Evolutionary conservation across 306 rosid species (phyloP).

Genomic region (Astragalus membranaceus): DNA sequence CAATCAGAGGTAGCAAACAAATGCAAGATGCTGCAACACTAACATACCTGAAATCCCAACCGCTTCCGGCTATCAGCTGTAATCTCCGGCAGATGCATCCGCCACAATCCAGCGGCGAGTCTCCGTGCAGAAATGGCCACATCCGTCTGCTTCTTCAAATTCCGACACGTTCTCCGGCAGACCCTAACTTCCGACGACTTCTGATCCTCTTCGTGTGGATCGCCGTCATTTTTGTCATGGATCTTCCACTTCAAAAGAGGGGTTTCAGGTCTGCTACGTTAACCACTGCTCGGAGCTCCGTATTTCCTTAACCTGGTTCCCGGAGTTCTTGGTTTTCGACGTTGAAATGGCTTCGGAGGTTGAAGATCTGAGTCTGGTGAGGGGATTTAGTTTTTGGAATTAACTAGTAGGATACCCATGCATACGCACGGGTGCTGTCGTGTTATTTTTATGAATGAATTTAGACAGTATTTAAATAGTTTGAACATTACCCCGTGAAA

Average conservation of each 20-base stretch:
- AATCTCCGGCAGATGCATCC: slow-evolving; percentile 68
- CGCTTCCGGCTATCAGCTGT: background rate
- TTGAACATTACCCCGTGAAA: too few species aligned
- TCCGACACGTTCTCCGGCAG: slow-evolving; percentile 26
- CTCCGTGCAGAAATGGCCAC: slow-evolving; percentile 57
- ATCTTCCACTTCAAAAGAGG: slow-evolving; percentile 80
- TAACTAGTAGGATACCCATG: too few species aligned
- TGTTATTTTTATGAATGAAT: too few species aligned
- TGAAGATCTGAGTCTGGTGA: slow-evolving; percentile 73
- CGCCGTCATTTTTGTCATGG: slow-evolving; percentile 23
- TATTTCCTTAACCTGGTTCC: slow-evolving; percentile 37
- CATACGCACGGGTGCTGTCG: too few species aligned
- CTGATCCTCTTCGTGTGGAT: slow-evolving; percentile 31
- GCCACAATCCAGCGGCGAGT: slow-evolving; percentile 87
- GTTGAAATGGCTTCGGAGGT: slow-evolving; percentile 12
- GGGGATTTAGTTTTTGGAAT: slow-evolving; percentile 22
- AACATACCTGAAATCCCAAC: slow-evolving; percentile 51
- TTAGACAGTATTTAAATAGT: too few species aligned
- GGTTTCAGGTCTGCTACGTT: slow-evolving; percentile 82
- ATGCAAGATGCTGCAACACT: background rate
- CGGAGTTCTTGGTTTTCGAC: slow-evolving; percentile 37
- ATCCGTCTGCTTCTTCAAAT: slow-evolving; percentile 33
- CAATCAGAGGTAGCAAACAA: slow-evolving; percentile 8
- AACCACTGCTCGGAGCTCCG: slow-evolving; percentile 38
- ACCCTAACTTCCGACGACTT: slow-evolving; percentile 19